Conservation (phyloP, 2,329 filamentous ascomycete species). For the Hyphodiscus sp. region DNA sequence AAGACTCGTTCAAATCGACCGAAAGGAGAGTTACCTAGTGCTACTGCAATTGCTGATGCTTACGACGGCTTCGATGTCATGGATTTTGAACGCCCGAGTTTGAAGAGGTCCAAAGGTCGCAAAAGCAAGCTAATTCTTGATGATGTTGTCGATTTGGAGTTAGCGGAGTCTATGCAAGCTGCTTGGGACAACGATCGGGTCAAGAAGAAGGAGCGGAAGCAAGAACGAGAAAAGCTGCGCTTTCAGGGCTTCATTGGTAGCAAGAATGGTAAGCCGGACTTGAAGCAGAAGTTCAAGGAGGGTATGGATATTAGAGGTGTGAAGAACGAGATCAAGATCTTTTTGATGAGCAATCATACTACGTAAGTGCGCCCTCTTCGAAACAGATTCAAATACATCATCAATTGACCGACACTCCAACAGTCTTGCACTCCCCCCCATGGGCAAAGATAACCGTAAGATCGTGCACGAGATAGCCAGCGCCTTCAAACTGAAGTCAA, state of each 20-base stretch:
- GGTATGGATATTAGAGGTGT: constrained; percentile 68
- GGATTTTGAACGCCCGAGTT: constrained; percentile 68
- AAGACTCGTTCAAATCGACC: constrained; percentile 21
- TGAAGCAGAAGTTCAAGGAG: constrained; percentile 64
- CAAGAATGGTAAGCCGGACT: constrained; percentile 41
- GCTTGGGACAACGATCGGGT: constrained; percentile 62
- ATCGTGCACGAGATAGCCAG: constrained; percentile 73
- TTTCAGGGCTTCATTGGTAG: constrained; percentile 59
- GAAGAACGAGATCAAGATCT: constrained; percentile 63
- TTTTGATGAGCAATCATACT: constrained; percentile 57
- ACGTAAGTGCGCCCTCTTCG: constrained; percentile 44
- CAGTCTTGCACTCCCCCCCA: constrained; percentile 72
- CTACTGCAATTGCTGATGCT: constrained; percentile 46
- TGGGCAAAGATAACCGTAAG: constrained; percentile 73
- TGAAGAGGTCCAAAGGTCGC: constrained; percentile 59
- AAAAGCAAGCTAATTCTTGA: constrained; percentile 46
- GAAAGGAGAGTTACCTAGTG: constrained; percentile 42
- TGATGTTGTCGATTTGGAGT: constrained; percentile 58
- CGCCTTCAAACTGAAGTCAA: constrained; percentile 72
- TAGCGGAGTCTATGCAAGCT: constrained; percentile 51
- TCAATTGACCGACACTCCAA: constrained; percentile 7
- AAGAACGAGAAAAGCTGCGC: constrained; percentile 62
- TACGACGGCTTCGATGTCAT: constrained; percentile 72
- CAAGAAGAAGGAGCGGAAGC: constrained; percentile 66
- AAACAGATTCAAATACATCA: background rate